Base-by-base conservation (phyloP, 164 flowering plant species). In the Echeveria elegans region DNA sequence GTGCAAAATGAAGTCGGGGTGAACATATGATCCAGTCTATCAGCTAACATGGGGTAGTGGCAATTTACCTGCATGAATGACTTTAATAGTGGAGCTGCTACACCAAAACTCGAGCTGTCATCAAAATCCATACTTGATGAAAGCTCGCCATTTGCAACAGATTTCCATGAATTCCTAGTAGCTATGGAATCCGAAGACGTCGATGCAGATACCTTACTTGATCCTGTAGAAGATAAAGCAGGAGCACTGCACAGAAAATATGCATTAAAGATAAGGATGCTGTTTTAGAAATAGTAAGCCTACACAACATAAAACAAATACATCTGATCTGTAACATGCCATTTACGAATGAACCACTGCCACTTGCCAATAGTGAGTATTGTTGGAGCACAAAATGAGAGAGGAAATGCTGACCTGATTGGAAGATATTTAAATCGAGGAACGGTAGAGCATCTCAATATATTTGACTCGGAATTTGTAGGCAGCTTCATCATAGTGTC, bases 361-460 rank as follows among this genome's bases (percentile, higher is more conserved):
- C n/a, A n/a, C n/a, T n/a, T n/a, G n/a, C n/a, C n/a, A n/a, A n/a
- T n/a, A n/a, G n/a, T n/a, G n/a, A n/a, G n/a, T n/a, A n/a, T n/a
- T n/a, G n/a, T n/a, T n/a, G n/a, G n/a, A n/a, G n/a, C n/a, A n/a
- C n/a, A n/a, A 9, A 21, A 24, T 6, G 11, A 7, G 24, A 8
- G 24, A 21, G 59, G 24, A 53, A 53, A 29, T 24, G 0, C 18
- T 18, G 24, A 94, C 99, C 99, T 91, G 79, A 94, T 94, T 32
- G 99, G 99, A 77, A 95, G 97, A 72, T 91, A 95, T 71, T 88
- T 87, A 79, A 95, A 95, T 15, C 97, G 92, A 68, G 97, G 96
- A 74, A 94, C 88, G 5, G 79, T 74, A 40, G 92, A 86, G 80
- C 97, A 92, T 81, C 91, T 81, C 96, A 91, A 79, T 24, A 88